phyloP scores from a whole-genome alignment of 2,329 filamentous ascomycete genomes.

The Pyricularia pennisetigena region DNA sequence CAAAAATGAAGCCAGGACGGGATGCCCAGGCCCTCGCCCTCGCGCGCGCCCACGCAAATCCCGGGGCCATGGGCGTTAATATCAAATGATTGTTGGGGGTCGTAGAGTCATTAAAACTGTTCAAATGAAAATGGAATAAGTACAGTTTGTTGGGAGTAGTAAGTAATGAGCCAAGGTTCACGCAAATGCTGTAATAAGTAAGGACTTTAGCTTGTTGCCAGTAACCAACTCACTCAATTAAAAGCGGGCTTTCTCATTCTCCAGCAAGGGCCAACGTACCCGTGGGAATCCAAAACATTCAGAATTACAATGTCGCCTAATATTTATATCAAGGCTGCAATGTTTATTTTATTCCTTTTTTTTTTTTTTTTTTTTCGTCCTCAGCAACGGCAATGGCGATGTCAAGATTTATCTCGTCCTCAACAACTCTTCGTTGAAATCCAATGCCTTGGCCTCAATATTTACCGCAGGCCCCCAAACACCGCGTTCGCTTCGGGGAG shows the following conservation, averaged over 20 bases:
- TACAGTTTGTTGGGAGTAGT: neutral
- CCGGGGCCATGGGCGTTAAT: neutral
- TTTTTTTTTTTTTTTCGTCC: neutral
- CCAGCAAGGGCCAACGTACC: neutral
- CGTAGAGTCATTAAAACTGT: neutral
- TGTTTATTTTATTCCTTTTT: neutral
- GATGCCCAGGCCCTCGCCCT: neutral
- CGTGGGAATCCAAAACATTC: neutral
- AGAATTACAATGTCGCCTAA: neutral
- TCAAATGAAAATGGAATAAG: too few species aligned
- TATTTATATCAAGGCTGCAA: neutral
- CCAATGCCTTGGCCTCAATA: neutral
- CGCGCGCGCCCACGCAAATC: neutral
- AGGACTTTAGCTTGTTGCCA: neutral
- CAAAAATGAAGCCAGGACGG: slow-evolving; percentile 17
- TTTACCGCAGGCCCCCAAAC: neutral
- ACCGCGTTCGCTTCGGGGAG: neutral
- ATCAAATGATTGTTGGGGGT: neutral
- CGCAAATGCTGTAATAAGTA: too few species aligned
- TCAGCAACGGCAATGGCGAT: neutral
- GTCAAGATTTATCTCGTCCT: neutral
- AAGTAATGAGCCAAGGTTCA: too few species aligned
- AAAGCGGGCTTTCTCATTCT: neutral
- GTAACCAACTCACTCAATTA: neutral
- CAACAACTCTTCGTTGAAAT: neutral